Percentiles rank a stretch among this genome's conserved stretches.
Conservation (phyloP, 495 filamentous ascomycete species). For the Trichoderma orchidacearum region DNA sequence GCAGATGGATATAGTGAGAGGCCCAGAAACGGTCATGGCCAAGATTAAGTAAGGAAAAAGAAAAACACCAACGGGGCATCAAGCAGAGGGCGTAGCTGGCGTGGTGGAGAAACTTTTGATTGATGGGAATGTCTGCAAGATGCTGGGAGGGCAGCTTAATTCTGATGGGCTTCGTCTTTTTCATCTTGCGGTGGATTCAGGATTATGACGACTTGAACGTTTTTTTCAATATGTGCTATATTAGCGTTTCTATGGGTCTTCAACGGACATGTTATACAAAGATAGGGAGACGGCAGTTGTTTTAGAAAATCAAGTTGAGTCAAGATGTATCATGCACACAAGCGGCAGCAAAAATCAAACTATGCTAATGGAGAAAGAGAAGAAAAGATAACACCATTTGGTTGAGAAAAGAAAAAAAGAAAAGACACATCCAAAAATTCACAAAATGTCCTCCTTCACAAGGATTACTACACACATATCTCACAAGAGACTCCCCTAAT, state of each 20-base stretch:
- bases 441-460: neutral
- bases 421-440: neutral
- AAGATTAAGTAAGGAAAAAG: conserved; percentile 53
- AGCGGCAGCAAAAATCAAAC: neutral
- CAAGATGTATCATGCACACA: neutral
- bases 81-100: neutral
- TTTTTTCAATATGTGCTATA: neutral
- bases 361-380: neutral
- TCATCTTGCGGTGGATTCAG: neutral
- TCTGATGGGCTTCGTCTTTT: neutral
- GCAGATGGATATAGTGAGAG: conserved; percentile 65
- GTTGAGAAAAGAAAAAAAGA: neutral
- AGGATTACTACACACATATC: neutral
- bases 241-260: neutral
- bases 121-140: neutral
- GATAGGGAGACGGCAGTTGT: neutral
- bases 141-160: neutral
- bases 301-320: neutral
- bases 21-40: conserved; percentile 79
- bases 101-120: neutral
- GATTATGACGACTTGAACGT: neutral
- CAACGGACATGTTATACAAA: neutral
- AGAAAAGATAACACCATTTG: neutral
- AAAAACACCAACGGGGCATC: neutral
- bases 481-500: neutral